phyloP scores from a whole-genome alignment of 2,329 filamentous ascomycete genomes.

The Sarocladium brachiariae region DNA sequence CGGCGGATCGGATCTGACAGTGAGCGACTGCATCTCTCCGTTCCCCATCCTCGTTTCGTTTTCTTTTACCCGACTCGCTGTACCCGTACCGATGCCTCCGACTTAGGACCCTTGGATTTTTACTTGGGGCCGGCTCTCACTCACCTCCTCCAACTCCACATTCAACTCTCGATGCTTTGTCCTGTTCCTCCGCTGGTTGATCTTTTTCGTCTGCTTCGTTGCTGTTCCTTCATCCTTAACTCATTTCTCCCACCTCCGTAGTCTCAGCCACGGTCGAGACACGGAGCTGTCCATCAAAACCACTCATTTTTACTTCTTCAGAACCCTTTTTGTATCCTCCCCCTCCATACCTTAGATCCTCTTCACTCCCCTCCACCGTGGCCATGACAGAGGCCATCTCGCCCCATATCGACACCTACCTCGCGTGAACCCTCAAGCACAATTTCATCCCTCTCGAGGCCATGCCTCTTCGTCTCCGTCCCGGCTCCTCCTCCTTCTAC shows the following conservation, averaged over 20 bases:
- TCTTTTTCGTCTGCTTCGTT: not conserved
- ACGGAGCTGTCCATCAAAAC: not conserved
- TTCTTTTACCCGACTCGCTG: conserved; percentile 6
- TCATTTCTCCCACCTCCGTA: no score
- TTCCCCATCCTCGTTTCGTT: no score
- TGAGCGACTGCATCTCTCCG: no score
- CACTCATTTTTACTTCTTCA: conserved; percentile 8
- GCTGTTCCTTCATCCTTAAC: not conserved
- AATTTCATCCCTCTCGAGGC: not conserved
- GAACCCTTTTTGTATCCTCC: not conserved
- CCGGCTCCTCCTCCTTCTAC: conserved; percentile 18
- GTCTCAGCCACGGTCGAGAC: no score
- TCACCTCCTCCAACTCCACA: not conserved
- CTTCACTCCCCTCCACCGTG: no score
- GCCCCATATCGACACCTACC: no score
- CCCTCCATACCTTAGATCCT: no score
- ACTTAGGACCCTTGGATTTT: no score
- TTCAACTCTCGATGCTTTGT: not conserved
- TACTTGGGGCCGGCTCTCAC: no score
- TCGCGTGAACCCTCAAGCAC: not conserved
- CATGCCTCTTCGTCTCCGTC: conserved; percentile 29
- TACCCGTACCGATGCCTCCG: no score
- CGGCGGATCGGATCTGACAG: conserved; percentile 3
- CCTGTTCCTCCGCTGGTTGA: not conserved
- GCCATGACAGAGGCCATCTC: no score